A percentile compares a stretch with the other conserved stretches of the same genome.
Evolutionary conservation across 2,329 filamentous ascomycete species (phyloP).

Genomic region (Bipolaris victoriae): DNA sequence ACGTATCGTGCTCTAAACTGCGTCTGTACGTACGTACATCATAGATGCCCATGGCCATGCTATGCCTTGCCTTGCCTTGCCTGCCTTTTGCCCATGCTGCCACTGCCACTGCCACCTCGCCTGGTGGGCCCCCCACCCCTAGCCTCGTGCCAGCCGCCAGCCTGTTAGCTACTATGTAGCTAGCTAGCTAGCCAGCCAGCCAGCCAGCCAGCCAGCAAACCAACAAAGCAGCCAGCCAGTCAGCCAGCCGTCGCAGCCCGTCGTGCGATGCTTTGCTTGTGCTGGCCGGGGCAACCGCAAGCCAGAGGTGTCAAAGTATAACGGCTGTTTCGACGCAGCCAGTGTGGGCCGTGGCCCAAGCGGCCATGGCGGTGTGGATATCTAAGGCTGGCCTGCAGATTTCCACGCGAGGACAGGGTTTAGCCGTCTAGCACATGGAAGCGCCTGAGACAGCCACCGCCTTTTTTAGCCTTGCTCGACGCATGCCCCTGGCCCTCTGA

Average conservation of each 20-base stretch:
- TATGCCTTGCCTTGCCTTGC: not conserved
- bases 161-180: too few species aligned
- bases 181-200: too few species aligned
- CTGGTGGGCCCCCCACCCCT: constrained; percentile 21
- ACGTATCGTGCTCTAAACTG: too few species aligned
- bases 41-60: constrained; percentile 21
- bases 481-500: constrained; percentile 28
- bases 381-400: constrained; percentile 47
- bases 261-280: constrained; percentile 22
- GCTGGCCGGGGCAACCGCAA: constrained; percentile 8
- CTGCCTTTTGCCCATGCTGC: not conserved
- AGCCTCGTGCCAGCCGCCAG: too few species aligned
- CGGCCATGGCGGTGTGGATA: constrained; percentile 39
- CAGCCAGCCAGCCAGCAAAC: too few species aligned
- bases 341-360: constrained; percentile 15
- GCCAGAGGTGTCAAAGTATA: constrained; percentile 37
- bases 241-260: constrained; percentile 33
- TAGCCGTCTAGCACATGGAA: constrained; percentile 18
- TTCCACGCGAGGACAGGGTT: constrained; percentile 49
- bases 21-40: constrained; percentile 9
- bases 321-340: constrained; percentile 42
- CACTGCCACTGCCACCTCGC: constrained; percentile 5
- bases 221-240: constrained; percentile 2
- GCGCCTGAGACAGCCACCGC: constrained; percentile 44
- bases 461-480: constrained; percentile 45